phyloP scores from a whole-genome alignment of 78 protist genomes.

The Dictyostelium firmibasis region DNA sequence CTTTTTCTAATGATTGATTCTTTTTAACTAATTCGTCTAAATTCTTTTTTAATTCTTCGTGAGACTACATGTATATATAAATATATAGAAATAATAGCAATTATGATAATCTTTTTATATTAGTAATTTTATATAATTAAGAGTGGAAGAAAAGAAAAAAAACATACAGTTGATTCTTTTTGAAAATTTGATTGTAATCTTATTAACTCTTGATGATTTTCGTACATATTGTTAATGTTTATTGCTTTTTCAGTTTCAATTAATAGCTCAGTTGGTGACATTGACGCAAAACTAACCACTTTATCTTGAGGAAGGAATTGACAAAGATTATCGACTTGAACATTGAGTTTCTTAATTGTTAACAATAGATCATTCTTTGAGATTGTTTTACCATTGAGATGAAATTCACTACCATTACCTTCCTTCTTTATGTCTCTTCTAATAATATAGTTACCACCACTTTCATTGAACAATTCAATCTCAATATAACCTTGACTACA shows the following conservation, averaged over 20 bases:
- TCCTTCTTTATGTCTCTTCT: slow-evolving; percentile 60
- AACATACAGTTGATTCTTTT: background rate
- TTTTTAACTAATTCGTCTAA: slow-evolving; percentile 64
- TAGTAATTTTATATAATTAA: too few relatives aligned
- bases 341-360: slow-evolving; percentile 4
- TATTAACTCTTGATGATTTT: slow-evolving; percentile 66
- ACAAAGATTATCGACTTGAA: slow-evolving; percentile 90
- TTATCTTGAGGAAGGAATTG: slow-evolving; percentile 96
- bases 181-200: slow-evolving; percentile 13
- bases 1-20: slow-evolving; percentile 80
- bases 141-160: background rate
- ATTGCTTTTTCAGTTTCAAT: slow-evolving; percentile 78
- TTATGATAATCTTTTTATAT: too few relatives aligned
- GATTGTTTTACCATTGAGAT: slow-evolving; percentile 53
- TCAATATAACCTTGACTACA: slow-evolving; percentile 77
- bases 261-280: slow-evolving; percentile 82
- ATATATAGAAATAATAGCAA: background rate
- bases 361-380: slow-evolving; percentile 18
- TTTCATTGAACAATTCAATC: slow-evolving; percentile 75
- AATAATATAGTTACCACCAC: background rate
- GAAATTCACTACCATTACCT: slow-evolving; percentile 20
- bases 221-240: slow-evolving; percentile 17
- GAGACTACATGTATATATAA: background rate
- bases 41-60: background rate
- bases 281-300: slow-evolving; percentile 85